Evolutionary conservation across 306 rosid species (phyloP).

Genomic region (Mucuna pruriens): DNA sequence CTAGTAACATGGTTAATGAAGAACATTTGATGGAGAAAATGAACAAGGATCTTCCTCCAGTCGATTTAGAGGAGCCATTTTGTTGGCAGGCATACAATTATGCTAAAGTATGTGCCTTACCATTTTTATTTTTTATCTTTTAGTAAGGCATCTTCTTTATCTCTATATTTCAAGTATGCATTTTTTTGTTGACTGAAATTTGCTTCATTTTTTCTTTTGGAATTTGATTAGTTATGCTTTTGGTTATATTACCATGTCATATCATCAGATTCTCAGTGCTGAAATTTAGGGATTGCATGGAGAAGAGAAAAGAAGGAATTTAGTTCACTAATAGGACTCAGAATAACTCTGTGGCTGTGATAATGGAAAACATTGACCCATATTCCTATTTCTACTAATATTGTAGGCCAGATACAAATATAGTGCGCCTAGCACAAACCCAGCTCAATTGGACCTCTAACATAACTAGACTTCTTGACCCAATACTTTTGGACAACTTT

Average conservation of each 20-base stretch:
- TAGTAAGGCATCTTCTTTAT: conserved; percentile 14
- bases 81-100: conserved; percentile 97
- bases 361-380: background rate
- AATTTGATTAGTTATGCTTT: conserved; percentile 22
- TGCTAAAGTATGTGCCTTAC: conserved; percentile 68
- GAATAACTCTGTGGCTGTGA: background rate
- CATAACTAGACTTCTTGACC: background rate
- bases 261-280: conserved; percentile 28
- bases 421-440: background rate
- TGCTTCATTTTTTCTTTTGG: conserved; percentile 14
- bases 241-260: conserved; percentile 20
- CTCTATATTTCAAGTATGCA: background rate
- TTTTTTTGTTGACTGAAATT: conserved; percentile 29
- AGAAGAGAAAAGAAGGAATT: conserved; percentile 22
- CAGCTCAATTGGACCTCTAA: background rate
- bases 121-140: conserved; percentile 16
- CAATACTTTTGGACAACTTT: background rate
- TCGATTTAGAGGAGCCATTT: conserved; percentile 96
- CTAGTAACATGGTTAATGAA: conserved; percentile 74
- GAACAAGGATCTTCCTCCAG: conserved; percentile 92
- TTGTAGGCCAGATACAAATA: background rate
- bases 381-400: conserved; percentile 30
- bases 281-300: conserved; percentile 29
- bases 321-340: conserved; percentile 11
- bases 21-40: conserved; percentile 87